Base-by-base conservation (phyloP, 805 yeast species). In the Starmerella potacharoeniae region DNA sequence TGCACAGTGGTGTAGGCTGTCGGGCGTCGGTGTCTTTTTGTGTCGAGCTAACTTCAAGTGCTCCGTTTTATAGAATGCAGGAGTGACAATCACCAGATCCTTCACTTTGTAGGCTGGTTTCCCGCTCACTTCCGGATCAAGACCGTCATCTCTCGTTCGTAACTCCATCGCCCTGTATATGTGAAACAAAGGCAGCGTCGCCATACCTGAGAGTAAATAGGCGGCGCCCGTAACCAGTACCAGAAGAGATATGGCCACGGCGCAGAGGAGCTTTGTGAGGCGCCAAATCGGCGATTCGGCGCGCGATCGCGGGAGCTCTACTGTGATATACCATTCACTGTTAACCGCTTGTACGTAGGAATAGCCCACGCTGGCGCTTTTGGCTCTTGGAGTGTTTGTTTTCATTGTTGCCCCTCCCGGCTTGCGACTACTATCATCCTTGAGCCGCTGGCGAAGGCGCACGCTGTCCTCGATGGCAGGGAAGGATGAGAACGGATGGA, bases 311-410 rank as follows among this genome's bases (percentile, higher is more conserved):
- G 58, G 37, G 7, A 58, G 45, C 9, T 58, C 52, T 2, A 58
- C 58, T 14, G 55, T 45, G 4, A 63, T 31, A 4, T 49, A 52
- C 64, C 64, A 63, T 2, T 56, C 40, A 2, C 35, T 47, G 9
- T 52, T 55, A 16, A 60, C 37, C 6, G 56, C 53, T 1, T 43
- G 34, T 0, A 55, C 53, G 22, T 34, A 52, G 1, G 64, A 57
- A 48, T 55, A 63, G 2, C 66, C 66, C 11, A 62, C 64, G n/a
- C 64, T 58, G 0, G 64, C 64, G 9, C 37, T 17, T 13, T 28
- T n/a, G 10, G 42, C 29, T 13, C 17, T n/a, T 3, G 60, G 60
- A 0, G 61, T 47, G 3, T 36, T 31, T 9, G 65, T 58, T 13
- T 47, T 49, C 51, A 58, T 54, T 47, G 57, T 13, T 0, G 61